These are phyloP conservation scores for Juglanconis oblonga DNA, from an alignment of 2,329 filamentous ascomycete genomes.

Conservation along the genomic window DNA sequence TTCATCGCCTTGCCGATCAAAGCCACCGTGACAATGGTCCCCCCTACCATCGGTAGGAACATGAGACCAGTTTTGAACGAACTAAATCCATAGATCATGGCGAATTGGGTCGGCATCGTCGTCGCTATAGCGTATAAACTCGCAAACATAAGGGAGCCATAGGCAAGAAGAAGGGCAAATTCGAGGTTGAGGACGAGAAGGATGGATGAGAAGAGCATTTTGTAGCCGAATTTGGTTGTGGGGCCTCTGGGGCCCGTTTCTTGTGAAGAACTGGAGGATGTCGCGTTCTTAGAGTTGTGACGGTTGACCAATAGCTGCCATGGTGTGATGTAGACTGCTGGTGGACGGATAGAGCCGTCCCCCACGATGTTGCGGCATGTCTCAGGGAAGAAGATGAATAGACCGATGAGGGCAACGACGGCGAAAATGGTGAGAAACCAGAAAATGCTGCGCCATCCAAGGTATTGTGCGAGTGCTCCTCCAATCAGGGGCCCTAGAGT, in stretches of 20 bases:
- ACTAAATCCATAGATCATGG: slow-evolving; percentile 30
- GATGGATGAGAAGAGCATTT: slow-evolving; percentile 84
- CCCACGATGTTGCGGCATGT: slow-evolving; percentile 41
- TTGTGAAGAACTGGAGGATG: no score
- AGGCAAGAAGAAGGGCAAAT: slow-evolving; percentile 51
- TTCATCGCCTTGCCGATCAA: slow-evolving; percentile 52
- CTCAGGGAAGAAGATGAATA: slow-evolving; percentile 44
- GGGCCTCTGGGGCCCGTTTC: background rate
- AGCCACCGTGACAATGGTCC: slow-evolving; percentile 32
- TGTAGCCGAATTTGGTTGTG: slow-evolving; percentile 55
- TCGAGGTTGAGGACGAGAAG: slow-evolving; percentile 81
- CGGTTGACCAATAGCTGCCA: slow-evolving; percentile 8
- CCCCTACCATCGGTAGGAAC: slow-evolving; percentile 36
- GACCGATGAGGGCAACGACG: slow-evolving; percentile 34
- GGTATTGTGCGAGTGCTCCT: slow-evolving; percentile 45
- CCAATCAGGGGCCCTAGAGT: slow-evolving; percentile 49
- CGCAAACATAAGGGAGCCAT: slow-evolving; percentile 43
- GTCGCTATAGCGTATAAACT: slow-evolving; percentile 34
- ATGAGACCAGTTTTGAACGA: slow-evolving; percentile 39
- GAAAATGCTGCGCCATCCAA: slow-evolving; percentile 54
- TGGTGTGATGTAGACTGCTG: background rate
- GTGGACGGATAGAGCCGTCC: slow-evolving; percentile 31
- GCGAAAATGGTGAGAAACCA: slow-evolving; percentile 49
- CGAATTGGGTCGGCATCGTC: slow-evolving; percentile 31
- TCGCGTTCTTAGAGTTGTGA: background rate